Evolutionary conservation across 768 basidiomycete genomes (phyloP).

Genomic region (Cubamyces lactineus): DNA sequence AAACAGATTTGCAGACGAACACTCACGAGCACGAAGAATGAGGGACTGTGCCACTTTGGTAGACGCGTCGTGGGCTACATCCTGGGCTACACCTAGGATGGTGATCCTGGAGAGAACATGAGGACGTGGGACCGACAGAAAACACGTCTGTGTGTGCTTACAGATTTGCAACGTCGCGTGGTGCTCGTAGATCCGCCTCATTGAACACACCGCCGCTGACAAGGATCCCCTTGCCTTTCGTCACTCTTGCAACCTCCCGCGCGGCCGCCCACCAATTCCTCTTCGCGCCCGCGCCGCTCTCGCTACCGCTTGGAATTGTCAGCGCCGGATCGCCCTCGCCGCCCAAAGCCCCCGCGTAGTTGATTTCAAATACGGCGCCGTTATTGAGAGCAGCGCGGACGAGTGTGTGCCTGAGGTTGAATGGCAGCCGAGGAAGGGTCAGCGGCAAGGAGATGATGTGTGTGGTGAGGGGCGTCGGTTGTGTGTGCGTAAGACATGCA

Average conservation of each 20-base stretch:
- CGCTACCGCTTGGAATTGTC: slow-evolving; percentile 50
- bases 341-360: slow-evolving; percentile 74
- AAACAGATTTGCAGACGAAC: not conserved
- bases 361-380: slow-evolving; percentile 82
- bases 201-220: slow-evolving; percentile 69
- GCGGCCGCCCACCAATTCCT: slow-evolving; percentile 86
- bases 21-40: slow-evolving; percentile 73
- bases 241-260: slow-evolving; percentile 75
- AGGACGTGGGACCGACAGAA: not conserved
- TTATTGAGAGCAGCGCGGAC: slow-evolving; percentile 81
- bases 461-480: slow-evolving; percentile 74
- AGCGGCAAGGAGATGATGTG: slow-evolving; percentile 83
- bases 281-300: slow-evolving; percentile 58
- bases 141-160: slow-evolving; percentile 42
- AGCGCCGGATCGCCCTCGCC: slow-evolving; percentile 56
- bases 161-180: slow-evolving; percentile 79
- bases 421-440: slow-evolving; percentile 76
- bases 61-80: slow-evolving; percentile 64
- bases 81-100: slow-evolving; percentile 68
- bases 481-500: slow-evolving; percentile 82
- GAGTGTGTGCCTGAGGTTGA: slow-evolving; percentile 81
- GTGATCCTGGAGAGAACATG: slow-evolving; percentile 50
- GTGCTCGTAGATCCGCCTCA: slow-evolving; percentile 66
- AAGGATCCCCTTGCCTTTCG: slow-evolving; percentile 77
- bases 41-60: slow-evolving; percentile 67